These are phyloP conservation scores for Cryphonectria radicalis DNA, from an alignment of 2,329 filamentous ascomycete genomes.

Conservation along the genomic window DNA sequence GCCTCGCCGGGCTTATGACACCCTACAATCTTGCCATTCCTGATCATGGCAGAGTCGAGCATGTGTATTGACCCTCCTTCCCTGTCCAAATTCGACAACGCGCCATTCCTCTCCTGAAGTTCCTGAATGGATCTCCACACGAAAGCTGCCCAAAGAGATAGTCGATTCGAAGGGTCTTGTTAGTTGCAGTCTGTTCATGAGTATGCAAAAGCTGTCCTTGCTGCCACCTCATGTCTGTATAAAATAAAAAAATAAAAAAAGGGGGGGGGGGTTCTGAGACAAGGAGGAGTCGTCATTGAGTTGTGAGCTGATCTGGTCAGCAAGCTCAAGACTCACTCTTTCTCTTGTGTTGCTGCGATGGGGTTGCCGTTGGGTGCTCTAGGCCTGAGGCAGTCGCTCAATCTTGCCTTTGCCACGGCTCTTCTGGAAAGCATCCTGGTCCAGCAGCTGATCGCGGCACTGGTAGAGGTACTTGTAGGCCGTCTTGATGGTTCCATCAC, in stretches of 20 bases:
- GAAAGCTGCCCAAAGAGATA: not conserved
- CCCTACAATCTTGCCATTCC: slow-evolving; percentile 2
- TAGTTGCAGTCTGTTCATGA: slow-evolving; percentile 12
- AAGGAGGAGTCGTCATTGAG: not conserved
- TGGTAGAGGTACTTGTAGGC: slow-evolving; percentile 89
- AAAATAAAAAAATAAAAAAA: not conserved
- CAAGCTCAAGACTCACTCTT: not conserved
- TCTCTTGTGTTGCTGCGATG: not conserved
- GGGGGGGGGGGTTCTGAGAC: too few species aligned
- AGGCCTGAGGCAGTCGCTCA: slow-evolving; percentile 65
- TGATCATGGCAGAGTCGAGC: not conserved
- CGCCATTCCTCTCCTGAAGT: not conserved
- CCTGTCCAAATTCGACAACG: not conserved
- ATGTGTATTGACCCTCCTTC: slow-evolving; percentile 13
- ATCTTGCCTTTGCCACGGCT: slow-evolving; percentile 66
- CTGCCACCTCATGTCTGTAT: not conserved
- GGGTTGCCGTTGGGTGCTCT: slow-evolving; percentile 25
- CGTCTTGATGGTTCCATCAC: slow-evolving; percentile 94
- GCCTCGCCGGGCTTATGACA: slow-evolving; percentile 13
- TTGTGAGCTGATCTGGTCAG: not conserved
- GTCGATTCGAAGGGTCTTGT: not conserved
- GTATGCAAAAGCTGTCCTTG: not conserved
- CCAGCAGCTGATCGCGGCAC: slow-evolving; percentile 37
- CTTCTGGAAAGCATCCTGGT: slow-evolving; percentile 26
- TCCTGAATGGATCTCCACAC: not conserved